A percentile compares a stretch with the other conserved stretches of the same genome.
Evolutionary conservation across 345 rosid genomes (phyloP).

Genomic region (Aurinia saxatilis): DNA sequence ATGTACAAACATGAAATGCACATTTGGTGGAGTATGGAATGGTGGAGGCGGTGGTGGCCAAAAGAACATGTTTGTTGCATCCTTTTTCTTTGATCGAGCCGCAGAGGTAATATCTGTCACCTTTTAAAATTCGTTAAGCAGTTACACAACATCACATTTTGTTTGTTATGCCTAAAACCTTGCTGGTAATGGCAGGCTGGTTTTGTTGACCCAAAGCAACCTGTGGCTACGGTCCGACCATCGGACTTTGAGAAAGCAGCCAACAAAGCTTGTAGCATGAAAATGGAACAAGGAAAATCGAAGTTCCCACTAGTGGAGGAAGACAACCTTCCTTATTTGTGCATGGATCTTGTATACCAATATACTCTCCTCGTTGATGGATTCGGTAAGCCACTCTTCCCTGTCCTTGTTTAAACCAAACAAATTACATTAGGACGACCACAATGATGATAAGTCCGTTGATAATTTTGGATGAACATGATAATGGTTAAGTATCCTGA

Average conservation of each 20-base stretch:
- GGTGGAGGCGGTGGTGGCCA: slow-evolving; percentile 99
- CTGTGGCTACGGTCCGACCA: slow-evolving; percentile 74
- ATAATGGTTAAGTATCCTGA: no score
- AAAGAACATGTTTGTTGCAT: slow-evolving; percentile 82
- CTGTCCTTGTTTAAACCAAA: background rate
- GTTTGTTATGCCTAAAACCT: no score
- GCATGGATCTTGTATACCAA: slow-evolving; percentile 95
- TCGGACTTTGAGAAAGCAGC: slow-evolving; percentile 70
- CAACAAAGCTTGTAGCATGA: slow-evolving; percentile 70
- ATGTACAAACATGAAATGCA: slow-evolving; percentile 87
- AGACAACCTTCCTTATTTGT: slow-evolving; percentile 60
- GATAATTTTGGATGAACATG: background rate
- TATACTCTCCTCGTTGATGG: slow-evolving; percentile 81
- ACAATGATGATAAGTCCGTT: background rate
- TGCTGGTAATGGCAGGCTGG: slow-evolving; percentile 49
- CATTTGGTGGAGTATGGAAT: slow-evolving; percentile 96
- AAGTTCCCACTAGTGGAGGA: slow-evolving; percentile 42
- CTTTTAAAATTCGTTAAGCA: background rate
- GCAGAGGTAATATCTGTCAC: slow-evolving; percentile 55
- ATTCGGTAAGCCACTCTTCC: slow-evolving; percentile 52
- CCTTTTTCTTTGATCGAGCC: slow-evolving; percentile 96
- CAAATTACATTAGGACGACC: background rate
- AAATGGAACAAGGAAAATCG: slow-evolving; percentile 52
- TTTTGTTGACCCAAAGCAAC: slow-evolving; percentile 49
- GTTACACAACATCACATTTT: background rate